A percentile compares a stretch with the other conserved stretches of the same genome.
Conservation (phyloP, 73 alveolate species). For the Paraurostyla sp. region DNA sequence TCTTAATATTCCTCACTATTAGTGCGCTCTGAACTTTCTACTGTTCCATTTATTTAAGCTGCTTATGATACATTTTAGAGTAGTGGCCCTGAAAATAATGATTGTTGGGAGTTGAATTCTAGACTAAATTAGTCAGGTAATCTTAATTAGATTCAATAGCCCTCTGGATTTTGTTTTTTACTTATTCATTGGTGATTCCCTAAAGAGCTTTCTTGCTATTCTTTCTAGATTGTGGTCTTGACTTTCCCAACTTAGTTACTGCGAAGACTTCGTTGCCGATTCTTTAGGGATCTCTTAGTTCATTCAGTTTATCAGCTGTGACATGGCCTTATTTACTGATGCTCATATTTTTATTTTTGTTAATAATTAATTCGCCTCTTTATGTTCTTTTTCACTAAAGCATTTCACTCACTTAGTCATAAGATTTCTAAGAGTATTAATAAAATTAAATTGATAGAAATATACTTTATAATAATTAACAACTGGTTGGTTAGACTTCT, state of each 20-base stretch:
- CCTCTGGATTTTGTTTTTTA: neutral
- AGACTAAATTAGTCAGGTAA: neutral
- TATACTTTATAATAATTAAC: conserved; percentile 24
- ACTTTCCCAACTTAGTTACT: neutral
- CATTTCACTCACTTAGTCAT: conserved; percentile 52
- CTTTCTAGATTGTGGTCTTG: neutral
- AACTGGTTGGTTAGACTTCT: conserved; percentile 11
- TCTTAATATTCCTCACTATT: conserved; percentile 43
- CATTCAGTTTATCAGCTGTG: no score
- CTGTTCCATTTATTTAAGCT: neutral
- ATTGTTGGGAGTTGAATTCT: conserved; percentile 10
- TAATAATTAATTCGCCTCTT: conserved; percentile 12
- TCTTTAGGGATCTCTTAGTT: neutral
- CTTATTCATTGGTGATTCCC: neutral
- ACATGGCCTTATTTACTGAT: neutral
- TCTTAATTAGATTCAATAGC: conserved; percentile 29
- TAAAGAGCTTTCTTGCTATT: neutral
- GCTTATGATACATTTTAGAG: conserved; percentile 7
- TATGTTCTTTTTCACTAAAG: conserved; percentile 31
- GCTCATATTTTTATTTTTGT: neutral
- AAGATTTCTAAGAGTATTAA: conserved; percentile 19
- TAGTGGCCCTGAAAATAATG: conserved; percentile 35
- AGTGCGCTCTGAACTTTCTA: conserved; percentile 16
- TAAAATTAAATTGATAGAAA: neutral
- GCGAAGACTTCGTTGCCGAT: neutral